Evolutionary conservation across 2,329 filamentous ascomycete genomes (phyloP).

Genomic region (Calonectria naviculata): DNA sequence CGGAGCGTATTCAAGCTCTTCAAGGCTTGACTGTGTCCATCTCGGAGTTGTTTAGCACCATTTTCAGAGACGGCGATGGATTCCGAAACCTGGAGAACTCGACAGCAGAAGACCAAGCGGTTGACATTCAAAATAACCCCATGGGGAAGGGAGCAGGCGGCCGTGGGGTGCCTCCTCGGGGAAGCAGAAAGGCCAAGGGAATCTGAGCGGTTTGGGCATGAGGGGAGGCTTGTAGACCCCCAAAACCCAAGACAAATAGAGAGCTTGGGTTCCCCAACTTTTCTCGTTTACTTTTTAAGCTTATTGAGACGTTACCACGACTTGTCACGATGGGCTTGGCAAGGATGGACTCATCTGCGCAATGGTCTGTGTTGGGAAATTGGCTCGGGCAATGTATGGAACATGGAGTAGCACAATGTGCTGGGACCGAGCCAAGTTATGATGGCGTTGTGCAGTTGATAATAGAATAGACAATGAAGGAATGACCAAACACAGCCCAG

Average conservation of each 20-base stretch:
- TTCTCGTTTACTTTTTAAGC: not conserved
- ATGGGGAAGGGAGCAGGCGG: conserved; percentile 26
- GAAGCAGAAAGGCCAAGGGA: conserved; percentile 38
- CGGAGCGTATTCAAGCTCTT: conserved; percentile 79
- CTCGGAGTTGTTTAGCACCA: conserved; percentile 72
- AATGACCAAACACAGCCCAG: not conserved
- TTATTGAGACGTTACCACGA: not conserved
- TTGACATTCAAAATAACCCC: conserved; percentile 41
- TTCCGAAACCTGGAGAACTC: conserved; percentile 55
- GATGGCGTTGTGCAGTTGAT: conserved; percentile 5
- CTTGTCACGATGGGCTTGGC: not conserved
- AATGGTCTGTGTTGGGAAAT: not conserved
- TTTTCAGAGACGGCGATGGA: conserved; percentile 84
- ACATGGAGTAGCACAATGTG: conserved; percentile 1
- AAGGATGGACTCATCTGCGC: conserved; percentile 2
- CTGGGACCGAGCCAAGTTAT: conserved; percentile 10
- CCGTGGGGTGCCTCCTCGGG: conserved; percentile 17
- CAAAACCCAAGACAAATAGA: not conserved
- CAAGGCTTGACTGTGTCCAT: conserved; percentile 79
- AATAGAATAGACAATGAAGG: conserved; percentile 16
- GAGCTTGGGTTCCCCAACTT: not conserved
- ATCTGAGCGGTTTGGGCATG: conserved; percentile 24
- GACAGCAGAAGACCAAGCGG: conserved; percentile 40
- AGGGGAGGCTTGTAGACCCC: conserved; percentile 5
- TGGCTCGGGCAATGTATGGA: not conserved